Percentiles rank a stretch among this genome's conserved stretches.
phyloP scores from a whole-genome alignment of 768 basidiomycete genomes.

The Pleurotus ostreatus region DNA sequence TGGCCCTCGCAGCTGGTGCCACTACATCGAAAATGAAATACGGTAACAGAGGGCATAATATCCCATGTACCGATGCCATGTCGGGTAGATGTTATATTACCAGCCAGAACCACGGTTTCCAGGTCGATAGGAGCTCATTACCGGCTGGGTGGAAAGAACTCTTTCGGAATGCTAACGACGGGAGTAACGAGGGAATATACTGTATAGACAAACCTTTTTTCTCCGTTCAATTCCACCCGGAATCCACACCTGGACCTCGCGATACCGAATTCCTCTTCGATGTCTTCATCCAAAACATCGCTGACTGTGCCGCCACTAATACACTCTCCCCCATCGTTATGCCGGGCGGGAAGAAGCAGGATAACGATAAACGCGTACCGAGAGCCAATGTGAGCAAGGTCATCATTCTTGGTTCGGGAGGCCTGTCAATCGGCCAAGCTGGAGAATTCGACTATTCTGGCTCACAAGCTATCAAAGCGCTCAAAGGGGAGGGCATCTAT shows the following conservation, averaged over 20 bases:
- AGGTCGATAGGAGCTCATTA: slow-evolving; percentile 81
- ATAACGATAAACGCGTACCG: slow-evolving; percentile 72
- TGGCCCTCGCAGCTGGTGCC: slow-evolving; percentile 92
- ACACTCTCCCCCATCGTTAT: slow-evolving; percentile 56
- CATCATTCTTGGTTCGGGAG: slow-evolving; percentile 94
- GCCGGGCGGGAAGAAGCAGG: slow-evolving; percentile 78
- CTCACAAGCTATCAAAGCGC: slow-evolving; percentile 97
- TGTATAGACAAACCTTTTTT: slow-evolving; percentile 92
- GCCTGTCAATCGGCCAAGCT: slow-evolving; percentile 96
- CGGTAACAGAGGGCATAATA: slow-evolving; percentile 98
- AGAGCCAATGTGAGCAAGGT: slow-evolving; percentile 86
- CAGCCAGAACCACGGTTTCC: slow-evolving; percentile 97
- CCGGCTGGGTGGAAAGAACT: slow-evolving; percentile 88
- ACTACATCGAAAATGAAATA: slow-evolving; percentile 99
- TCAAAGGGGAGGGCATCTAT: slow-evolving; percentile 99
- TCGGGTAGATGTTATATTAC: slow-evolving; percentile 99
- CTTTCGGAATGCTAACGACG: slow-evolving; percentile 95
- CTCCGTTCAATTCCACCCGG: slow-evolving; percentile 99
- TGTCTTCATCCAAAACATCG: slow-evolving; percentile 87
- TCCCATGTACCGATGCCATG: slow-evolving; percentile 92
- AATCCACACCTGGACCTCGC: slow-evolving; percentile 92
- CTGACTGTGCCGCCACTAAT: slow-evolving; percentile 63
- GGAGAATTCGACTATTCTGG: slow-evolving; percentile 99
- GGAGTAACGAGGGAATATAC: slow-evolving; percentile 96
- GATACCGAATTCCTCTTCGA: slow-evolving; percentile 99